A percentile compares a stretch with the other conserved stretches of the same genome.
phyloP scores from a whole-genome alignment of 2,329 filamentous ascomycete genomes.

The Fusarium cicatricum region DNA sequence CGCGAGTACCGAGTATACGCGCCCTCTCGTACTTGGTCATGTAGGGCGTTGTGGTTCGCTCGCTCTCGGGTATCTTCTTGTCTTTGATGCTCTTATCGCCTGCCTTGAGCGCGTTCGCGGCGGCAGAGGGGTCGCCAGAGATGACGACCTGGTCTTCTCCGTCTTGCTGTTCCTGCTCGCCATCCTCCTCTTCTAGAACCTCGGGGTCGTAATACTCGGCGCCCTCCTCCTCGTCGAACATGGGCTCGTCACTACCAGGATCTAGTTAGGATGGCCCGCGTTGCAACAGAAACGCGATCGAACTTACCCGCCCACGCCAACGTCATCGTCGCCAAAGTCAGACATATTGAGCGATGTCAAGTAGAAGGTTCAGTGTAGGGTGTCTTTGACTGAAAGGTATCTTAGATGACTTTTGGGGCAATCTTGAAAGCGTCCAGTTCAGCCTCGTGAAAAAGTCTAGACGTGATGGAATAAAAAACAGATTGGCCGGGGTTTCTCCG shows the following conservation, averaged over 20 bases:
- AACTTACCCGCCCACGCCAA: slow-evolving; percentile 65
- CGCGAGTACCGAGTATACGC: slow-evolving; percentile 89
- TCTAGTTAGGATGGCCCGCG: slow-evolving; percentile 31
- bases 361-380: slow-evolving; percentile 1
- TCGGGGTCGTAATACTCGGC: slow-evolving; percentile 65
- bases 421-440: slow-evolving; percentile 32
- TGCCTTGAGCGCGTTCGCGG: slow-evolving; percentile 62
- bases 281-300: neutral
- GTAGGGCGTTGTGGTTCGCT: slow-evolving; percentile 93
- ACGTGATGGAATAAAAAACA: slow-evolving; percentile 35
- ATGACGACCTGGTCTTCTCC: slow-evolving; percentile 66
- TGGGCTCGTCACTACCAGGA: slow-evolving; percentile 69
- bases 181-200: slow-evolving; percentile 62
- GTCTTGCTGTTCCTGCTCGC: slow-evolving; percentile 59
- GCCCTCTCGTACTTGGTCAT: slow-evolving; percentile 99
- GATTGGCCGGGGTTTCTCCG: slow-evolving; percentile 47
- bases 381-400: slow-evolving; percentile 4
- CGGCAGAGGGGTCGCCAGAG: slow-evolving; percentile 68
- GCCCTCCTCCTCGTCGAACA: slow-evolving; percentile 75
- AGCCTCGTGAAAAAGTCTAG: slow-evolving; percentile 44
- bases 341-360: slow-evolving; percentile 63
- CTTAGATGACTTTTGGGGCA: slow-evolving; percentile 20
- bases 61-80: slow-evolving; percentile 90
- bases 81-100: slow-evolving; percentile 69
- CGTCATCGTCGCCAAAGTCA: slow-evolving; percentile 75